Evolutionary conservation across 73 alveolate genomes (phyloP), one percentile per base, ranked within the genome.

Genomic region (Uronychia binucleata): DNA sequence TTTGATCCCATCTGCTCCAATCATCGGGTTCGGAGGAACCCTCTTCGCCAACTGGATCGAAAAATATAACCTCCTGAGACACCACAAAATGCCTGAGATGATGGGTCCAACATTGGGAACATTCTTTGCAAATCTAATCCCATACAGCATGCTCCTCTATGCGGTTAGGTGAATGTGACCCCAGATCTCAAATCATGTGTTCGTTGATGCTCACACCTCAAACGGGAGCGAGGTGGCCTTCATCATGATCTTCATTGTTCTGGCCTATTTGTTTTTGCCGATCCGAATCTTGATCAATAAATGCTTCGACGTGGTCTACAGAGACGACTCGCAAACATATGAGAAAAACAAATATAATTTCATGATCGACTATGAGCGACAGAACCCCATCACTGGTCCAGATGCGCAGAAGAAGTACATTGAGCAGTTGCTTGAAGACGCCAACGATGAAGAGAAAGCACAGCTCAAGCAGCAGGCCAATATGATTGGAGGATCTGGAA

Each of bases 361-460:
- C 83, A 76, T 74, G 58, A 58, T 88, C 0, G 97, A 92, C 81
- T 92, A 92, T 59, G 92, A 83, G 57, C 89, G 91, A 34, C 80
- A 33, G 30, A 92, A 92, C 78, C 97, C 97, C 33, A 80, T 92
- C 11, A 83, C 95, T 29, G 46, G 59, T 0, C 33, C n/a, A 67
- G 83, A 79, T 74, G 95, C 93, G 31, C 26, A 33, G 14, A 26
- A 5, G 30, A 28, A 67, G 26, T 67, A 67, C 26, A 26, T 67
- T 25, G 32, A 67, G 32, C 31, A 5, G n/a, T 11, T 46, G 67
- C 5, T 46, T 5, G 67, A 46, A 11, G n/a, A 46, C 5, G 67
- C 67, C 5, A 5, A 5, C 19, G 67, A 46, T 11, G 67, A 46
- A 46, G 67, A 46, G 19, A 46, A 46, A 46, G 67, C n/a, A 19